A percentile compares a stretch with the other conserved stretches of the same genome.
These are phyloP conservation scores for Saccharomyces hybrid DNA, from an alignment of 1,139 yeast genomes.

Conservation along the genomic window DNA sequence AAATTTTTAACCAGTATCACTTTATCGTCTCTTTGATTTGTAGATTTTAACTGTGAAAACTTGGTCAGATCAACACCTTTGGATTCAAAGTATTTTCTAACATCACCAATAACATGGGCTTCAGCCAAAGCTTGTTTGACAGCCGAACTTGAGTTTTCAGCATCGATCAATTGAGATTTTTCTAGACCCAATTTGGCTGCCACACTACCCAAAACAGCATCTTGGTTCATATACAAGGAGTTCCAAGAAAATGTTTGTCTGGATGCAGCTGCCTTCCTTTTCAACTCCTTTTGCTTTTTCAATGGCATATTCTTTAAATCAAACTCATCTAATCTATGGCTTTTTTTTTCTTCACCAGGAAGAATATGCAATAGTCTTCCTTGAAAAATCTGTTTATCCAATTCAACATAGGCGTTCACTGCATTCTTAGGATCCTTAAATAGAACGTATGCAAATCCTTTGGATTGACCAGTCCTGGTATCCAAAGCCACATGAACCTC, in stretches of 20 bases:
- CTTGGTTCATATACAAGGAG: slow-evolving; percentile 80
- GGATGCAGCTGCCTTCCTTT: slow-evolving; percentile 75
- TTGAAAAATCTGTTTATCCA: slow-evolving; percentile 88
- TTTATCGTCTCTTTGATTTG: slow-evolving; percentile 70
- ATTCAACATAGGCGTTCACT: slow-evolving; percentile 56
- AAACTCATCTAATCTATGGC: slow-evolving; percentile 77
- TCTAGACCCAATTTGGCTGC: slow-evolving; percentile 77
- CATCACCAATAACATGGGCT: slow-evolving; percentile 90
- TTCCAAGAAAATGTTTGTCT: slow-evolving; percentile 92
- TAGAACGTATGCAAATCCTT: slow-evolving; percentile 87
- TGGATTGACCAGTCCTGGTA: slow-evolving; percentile 80
- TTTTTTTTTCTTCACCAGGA: slow-evolving; percentile 76
- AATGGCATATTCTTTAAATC: slow-evolving; percentile 85
- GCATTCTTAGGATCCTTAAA: slow-evolving; percentile 66
- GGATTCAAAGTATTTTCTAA: slow-evolving; percentile 73
- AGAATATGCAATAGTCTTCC: slow-evolving; percentile 88
- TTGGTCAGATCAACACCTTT: slow-evolving; percentile 79
- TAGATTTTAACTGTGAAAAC: slow-evolving; percentile 42
- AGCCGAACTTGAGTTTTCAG: slow-evolving; percentile 79
- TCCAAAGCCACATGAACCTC: slow-evolving; percentile 91
- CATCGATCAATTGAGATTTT: slow-evolving; percentile 79
- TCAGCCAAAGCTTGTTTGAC: slow-evolving; percentile 98
- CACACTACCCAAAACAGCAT: slow-evolving; percentile 87
- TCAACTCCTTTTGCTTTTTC: slow-evolving; percentile 82
- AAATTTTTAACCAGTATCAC: slow-evolving; percentile 82